Conservation (phyloP, 1,284 basidiomycete species). For the Trichosporon sp. region DNA sequence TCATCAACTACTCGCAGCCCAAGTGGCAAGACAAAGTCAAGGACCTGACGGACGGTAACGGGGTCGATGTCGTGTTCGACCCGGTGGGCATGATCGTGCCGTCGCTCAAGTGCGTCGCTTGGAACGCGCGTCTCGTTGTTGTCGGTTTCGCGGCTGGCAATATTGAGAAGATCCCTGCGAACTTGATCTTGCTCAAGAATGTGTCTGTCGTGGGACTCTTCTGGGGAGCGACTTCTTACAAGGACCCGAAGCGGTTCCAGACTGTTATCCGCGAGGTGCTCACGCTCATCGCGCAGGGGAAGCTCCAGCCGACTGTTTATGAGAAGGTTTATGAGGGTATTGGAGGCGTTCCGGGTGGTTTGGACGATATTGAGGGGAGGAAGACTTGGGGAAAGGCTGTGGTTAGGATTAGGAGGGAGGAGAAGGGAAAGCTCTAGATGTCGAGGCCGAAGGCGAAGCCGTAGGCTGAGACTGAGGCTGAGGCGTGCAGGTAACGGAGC, state of each 20-base stretch:
- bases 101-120: constrained; percentile 78
- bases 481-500: too few relatives aligned
- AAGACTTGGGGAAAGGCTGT: constrained; percentile 92
- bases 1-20: constrained; percentile 47
- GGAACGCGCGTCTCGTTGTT: constrained; percentile 56
- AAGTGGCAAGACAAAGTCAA: constrained; percentile 51
- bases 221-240: constrained; percentile 71
- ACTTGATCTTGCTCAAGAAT: constrained; percentile 82
- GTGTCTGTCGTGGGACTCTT: constrained; percentile 72
- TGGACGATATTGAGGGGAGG: constrained; percentile 57
- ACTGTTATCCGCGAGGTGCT: constrained; percentile 71
- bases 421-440: constrained; percentile 21
- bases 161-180: constrained; percentile 64
- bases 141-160: not conserved
- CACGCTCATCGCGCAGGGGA: constrained; percentile 62
- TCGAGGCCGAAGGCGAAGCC: too few relatives aligned
- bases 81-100: constrained; percentile 59
- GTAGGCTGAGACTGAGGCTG: too few relatives aligned
- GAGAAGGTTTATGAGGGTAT: constrained; percentile 68
- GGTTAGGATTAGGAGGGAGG: constrained; percentile 58
- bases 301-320: constrained; percentile 68
- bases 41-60: constrained; percentile 70
- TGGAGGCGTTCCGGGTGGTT: constrained; percentile 56
- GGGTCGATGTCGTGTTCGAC: constrained; percentile 82
- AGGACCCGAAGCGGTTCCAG: constrained; percentile 62